Evolutionary conservation across 768 basidiomycete genomes (phyloP).

Genomic region (Bullera alba): DNA sequence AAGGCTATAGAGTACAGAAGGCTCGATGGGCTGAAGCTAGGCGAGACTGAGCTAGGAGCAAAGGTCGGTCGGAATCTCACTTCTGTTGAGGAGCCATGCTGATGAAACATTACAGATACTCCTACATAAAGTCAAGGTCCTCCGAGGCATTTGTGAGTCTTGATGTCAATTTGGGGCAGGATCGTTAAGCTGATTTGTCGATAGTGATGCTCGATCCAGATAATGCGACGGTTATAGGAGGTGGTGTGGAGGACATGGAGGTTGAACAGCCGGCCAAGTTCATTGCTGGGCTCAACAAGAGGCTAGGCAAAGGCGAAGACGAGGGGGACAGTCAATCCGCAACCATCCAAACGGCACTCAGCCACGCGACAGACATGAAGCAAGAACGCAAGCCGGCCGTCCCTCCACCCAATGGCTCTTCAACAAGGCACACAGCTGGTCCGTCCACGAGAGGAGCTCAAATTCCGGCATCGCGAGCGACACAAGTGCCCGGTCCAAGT

Average conservation of each 20-base stretch:
- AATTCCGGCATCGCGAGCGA: background rate
- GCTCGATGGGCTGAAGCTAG: slow-evolving; percentile 61
- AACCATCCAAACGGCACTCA: background rate
- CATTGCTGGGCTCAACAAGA: slow-evolving; percentile 54
- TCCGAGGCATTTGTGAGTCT: slow-evolving; percentile 54
- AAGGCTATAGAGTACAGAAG: slow-evolving; percentile 71
- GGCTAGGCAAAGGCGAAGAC: background rate
- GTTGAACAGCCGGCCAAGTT: slow-evolving; percentile 57
- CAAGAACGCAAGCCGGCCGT: background rate
- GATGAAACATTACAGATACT: slow-evolving; percentile 52
- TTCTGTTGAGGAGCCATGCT: background rate
- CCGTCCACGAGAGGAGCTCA: background rate
- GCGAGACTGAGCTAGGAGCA: slow-evolving; percentile 69
- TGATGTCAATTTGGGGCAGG: too few species aligned
- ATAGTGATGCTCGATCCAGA: slow-evolving; percentile 66
- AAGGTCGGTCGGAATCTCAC: slow-evolving; percentile 56
- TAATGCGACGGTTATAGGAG: slow-evolving; percentile 49
- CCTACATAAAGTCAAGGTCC: slow-evolving; percentile 62
- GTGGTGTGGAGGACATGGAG: slow-evolving; percentile 62
- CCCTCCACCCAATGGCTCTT: background rate
- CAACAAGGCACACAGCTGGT: background rate
- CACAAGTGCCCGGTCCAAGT: background rate
- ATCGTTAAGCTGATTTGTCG: background rate
- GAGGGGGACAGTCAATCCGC: background rate
- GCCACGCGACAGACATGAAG: background rate